Percentiles rank a stretch among this genome's conserved stretches.
phyloP scores from a whole-genome alignment of 2,329 filamentous ascomycete genomes.

The Verticillium longisporum region DNA sequence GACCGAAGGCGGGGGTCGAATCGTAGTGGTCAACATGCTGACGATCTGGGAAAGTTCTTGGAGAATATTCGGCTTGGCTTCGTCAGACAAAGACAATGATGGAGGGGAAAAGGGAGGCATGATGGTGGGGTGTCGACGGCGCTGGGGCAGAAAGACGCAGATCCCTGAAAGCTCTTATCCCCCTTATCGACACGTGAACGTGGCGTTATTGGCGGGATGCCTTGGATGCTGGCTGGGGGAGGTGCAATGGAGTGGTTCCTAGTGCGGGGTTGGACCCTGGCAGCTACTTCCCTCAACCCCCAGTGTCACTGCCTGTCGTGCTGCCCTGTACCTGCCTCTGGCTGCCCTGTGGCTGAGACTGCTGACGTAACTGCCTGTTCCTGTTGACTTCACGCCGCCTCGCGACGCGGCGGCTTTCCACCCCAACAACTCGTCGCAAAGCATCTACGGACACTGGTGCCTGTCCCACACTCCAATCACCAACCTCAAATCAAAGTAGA shows the following conservation, averaged over 20 bases:
- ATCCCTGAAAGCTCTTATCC: background rate
- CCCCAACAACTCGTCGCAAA: background rate
- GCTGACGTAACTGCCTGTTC: background rate
- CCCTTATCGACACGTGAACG: background rate
- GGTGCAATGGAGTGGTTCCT: background rate
- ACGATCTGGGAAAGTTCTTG: constrained; percentile 3
- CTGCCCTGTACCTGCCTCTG: background rate
- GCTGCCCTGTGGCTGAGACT: background rate
- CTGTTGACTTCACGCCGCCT: background rate
- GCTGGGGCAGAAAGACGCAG: background rate
- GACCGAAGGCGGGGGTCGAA: constrained; percentile 48
- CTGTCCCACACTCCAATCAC: background rate
- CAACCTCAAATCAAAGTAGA: background rate
- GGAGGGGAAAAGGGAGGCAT: background rate
- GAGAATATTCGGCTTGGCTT: background rate
- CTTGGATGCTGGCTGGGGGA: background rate
- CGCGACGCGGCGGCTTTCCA: background rate
- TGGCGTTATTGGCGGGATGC: background rate
- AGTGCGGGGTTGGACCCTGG: background rate
- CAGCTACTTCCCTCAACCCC: background rate
- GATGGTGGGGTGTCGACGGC: too few species aligned
- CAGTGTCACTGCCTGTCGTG: background rate
- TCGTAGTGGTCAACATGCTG: constrained; percentile 43
- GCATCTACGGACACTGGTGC: background rate
- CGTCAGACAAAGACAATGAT: background rate